A percentile compares a stretch with the other conserved stretches of the same genome.
phyloP scores from a whole-genome alignment of 1,139 yeast species.

The Lodderomyces jiufengensis region DNA sequence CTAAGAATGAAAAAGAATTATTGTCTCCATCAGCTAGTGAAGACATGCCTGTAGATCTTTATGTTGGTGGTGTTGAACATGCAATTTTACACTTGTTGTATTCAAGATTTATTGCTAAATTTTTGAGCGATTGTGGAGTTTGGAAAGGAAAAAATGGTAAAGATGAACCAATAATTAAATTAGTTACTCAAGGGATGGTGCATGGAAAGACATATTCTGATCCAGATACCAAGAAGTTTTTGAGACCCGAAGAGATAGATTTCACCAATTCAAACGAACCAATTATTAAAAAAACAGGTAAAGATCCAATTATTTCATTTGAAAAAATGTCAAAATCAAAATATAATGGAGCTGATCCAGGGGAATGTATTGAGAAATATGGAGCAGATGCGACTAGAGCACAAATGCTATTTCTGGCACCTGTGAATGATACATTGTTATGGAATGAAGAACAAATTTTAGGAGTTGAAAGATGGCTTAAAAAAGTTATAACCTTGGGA shows the following conservation, averaged over 20 bases:
- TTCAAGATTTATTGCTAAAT: conserved; percentile 80
- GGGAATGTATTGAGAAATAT: conserved; percentile 64
- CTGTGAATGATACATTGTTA: conserved; percentile 71
- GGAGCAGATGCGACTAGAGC: conserved; percentile 97
- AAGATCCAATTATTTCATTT: conserved; percentile 51
- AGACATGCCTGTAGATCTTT: conserved; percentile 80
- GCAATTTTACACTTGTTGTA: conserved; percentile 89
- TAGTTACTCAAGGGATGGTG: conserved; percentile 97
- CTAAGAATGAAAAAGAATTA: conserved; percentile 53
- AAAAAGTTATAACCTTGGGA: conserved; percentile 51
- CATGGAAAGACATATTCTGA: conserved; percentile 82
- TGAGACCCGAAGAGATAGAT: conserved; percentile 71
- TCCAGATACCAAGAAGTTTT: conserved; percentile 67
- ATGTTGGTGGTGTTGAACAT: conserved; percentile 94
- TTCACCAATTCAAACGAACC: conserved; percentile 38
- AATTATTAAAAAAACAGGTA: conserved; percentile 46
- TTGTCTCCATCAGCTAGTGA: conserved; percentile 53
- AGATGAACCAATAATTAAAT: conserved; percentile 76
- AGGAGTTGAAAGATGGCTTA: conserved; percentile 86
- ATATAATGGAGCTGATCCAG: conserved; percentile 91
- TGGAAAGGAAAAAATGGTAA: conserved; percentile 44
- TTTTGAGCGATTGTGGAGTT: conserved; percentile 57
- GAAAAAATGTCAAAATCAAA: conserved; percentile 98
- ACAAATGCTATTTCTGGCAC: conserved; percentile 91
- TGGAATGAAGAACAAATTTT: conserved; percentile 90